Conservation (phyloP, 495 filamentous ascomycete species). For the Penicillium atrosanguineum region DNA sequence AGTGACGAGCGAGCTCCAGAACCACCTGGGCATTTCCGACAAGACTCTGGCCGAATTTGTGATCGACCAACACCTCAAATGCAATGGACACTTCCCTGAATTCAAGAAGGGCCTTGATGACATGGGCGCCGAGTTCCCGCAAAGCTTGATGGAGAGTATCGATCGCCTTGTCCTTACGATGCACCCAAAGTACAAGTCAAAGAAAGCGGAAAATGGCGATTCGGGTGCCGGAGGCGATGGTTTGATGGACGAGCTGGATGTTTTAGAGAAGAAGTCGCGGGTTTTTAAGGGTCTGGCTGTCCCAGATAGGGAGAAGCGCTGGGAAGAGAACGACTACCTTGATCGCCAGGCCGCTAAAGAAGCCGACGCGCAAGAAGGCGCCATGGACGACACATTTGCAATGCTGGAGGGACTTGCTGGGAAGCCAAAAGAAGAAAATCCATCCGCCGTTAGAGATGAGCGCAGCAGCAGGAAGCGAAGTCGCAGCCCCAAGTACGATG, state of each 20-base stretch:
- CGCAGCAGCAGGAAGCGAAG: slow-evolving; percentile 62
- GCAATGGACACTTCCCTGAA: slow-evolving; percentile 54
- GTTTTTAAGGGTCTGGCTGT: slow-evolving; percentile 89
- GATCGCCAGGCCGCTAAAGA: slow-evolving; percentile 27
- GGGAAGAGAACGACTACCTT: slow-evolving; percentile 49
- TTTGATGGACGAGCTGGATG: slow-evolving; percentile 42
- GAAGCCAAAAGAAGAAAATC: slow-evolving; percentile 52
- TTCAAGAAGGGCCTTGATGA: slow-evolving; percentile 70
- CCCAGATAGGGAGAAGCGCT: slow-evolving; percentile 70
- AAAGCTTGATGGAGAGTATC: slow-evolving; percentile 85
- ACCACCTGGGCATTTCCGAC: slow-evolving; percentile 89
- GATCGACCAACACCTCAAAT: slow-evolving; percentile 84
- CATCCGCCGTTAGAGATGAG: slow-evolving; percentile 30
- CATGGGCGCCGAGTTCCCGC: slow-evolving; percentile 84
- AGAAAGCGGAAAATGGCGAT: slow-evolving; percentile 28
- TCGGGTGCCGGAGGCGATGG: slow-evolving; percentile 18
- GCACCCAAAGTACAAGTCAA: slow-evolving; percentile 78
- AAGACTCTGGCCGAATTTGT: slow-evolving; percentile 95
- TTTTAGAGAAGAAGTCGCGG: slow-evolving; percentile 62
- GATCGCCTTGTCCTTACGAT: slow-evolving; percentile 84
- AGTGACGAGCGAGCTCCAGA: slow-evolving; percentile 89
- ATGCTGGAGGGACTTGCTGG: slow-evolving; percentile 82
- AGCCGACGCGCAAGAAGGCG: slow-evolving; percentile 46
- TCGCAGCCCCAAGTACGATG: slow-evolving; percentile 66
- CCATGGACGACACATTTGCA: slow-evolving; percentile 92